Evolutionary conservation across 176 grass and related monocot genomes (phyloP), one percentile per base, ranked within the genome.

Genomic region (Zoysia japonica): DNA sequence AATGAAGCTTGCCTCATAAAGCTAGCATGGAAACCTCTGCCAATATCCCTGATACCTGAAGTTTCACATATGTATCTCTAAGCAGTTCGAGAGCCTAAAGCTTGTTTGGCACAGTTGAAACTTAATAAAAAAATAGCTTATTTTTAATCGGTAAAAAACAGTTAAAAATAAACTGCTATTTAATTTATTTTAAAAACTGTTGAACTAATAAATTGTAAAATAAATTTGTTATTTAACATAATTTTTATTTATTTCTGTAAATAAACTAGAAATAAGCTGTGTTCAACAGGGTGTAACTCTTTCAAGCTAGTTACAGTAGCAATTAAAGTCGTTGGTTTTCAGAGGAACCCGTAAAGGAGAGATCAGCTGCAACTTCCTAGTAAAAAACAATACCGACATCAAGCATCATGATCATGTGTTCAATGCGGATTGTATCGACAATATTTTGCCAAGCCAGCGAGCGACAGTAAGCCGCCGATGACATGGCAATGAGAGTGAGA

Each of bases 351-450:
- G 9, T 17, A 68, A 79, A 40, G 40, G 62, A 61, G 80, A 51
- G 36, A 43, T 5, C 17, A 50, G 3, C 28, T 52, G 56, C 70
- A 74, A 9, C 46, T 64, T 51, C 40, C 63, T 6, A 13, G 28
- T 7, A 47, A 63, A 73, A 13, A 61, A 6, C 16, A 7, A 36
- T 28, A 65, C 37, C 48, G 43, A 13, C 11, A 63, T 38, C 2
- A 13, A 54, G 67, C 63, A 68, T 88, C 81, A 55, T 11, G 5
- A 75, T 88, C 76, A 48, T 80, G 86, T 75, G 76, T 80, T 80
- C 10, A 88, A 83, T 74, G 80, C 38, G 49, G 52, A n/a, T 15
- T 54, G 2, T 40, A 11, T 9, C 40, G 47, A 54, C 11, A 59
- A 9, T 17, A 68, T 68, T 19, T 55, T 55, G 75, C 38, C 46